Evolutionary conservation across 805 yeast genomes (phyloP).

Genomic region (Cyberlindnera japonica): DNA sequence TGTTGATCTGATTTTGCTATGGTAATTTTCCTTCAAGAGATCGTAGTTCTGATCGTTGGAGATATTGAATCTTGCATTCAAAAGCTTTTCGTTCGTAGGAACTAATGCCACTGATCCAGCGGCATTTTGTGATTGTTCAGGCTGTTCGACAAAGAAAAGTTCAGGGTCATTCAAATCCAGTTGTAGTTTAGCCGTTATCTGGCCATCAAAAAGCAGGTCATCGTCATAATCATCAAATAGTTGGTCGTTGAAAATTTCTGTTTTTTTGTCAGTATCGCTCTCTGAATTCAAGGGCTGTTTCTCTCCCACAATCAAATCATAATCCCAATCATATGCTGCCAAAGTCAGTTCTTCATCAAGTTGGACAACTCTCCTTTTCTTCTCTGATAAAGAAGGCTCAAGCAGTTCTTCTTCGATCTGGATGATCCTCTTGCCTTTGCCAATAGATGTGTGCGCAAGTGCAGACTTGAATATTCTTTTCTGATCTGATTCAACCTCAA

Average conservation of each 20-base stretch:
- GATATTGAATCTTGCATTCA: conserved; percentile 66
- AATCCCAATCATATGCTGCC: conserved; percentile 79
- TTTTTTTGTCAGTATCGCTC: too few species aligned
- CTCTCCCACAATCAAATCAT: conserved; percentile 55
- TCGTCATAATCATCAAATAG: conserved; percentile 51
- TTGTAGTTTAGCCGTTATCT: conserved; percentile 37
- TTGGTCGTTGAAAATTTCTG: conserved; percentile 7
- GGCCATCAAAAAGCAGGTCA: conserved; percentile 73
- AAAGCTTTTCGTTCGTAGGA: conserved; percentile 51
- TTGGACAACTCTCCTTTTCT: conserved; percentile 13
- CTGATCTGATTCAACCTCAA: conserved; percentile 65
- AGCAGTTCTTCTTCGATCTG: conserved; percentile 18
- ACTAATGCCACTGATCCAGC: conserved; percentile 26
- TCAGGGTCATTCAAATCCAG: conserved; percentile 88
- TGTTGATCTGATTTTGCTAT: conserved; percentile 87
- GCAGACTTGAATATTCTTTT: conserved; percentile 45
- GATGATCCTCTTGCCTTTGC: conserved; percentile 16
- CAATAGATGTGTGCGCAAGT: conserved; percentile 13
- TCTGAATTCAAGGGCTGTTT: too few species aligned
- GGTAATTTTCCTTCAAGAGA: conserved; percentile 76
- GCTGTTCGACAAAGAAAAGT: conserved; percentile 58
- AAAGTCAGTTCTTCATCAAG: conserved; percentile 51
- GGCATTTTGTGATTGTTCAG: conserved; percentile 8
- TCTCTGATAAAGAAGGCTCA: conserved; percentile 14
- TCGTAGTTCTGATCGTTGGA: conserved; percentile 90